Conservation (phyloP, 139 green algal species). For the Picochlorum sp. region DNA sequence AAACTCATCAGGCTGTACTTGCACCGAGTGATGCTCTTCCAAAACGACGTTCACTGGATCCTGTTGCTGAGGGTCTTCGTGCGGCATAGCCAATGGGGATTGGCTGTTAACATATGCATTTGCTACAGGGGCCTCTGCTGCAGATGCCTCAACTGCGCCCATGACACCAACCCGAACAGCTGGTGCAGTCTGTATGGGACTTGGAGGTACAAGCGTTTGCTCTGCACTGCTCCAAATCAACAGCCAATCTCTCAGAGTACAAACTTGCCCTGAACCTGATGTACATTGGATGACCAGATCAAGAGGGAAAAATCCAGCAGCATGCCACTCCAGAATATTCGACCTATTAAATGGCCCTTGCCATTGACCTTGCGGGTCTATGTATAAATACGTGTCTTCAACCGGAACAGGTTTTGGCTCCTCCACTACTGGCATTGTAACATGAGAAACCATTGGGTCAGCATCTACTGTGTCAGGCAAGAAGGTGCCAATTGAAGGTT, state of each 20-base stretch:
- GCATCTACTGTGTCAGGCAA: not conserved
- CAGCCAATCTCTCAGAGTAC: conserved; percentile 35
- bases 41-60: no score
- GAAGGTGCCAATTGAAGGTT: not conserved
- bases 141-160: no score
- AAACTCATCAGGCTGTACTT: not conserved
- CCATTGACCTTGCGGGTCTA: conserved; percentile 50
- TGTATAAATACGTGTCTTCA: conserved; percentile 53
- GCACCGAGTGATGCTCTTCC: no score
- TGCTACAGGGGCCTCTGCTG: no score
- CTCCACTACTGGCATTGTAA: not conserved
- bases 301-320: conserved; percentile 63
- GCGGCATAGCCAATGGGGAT: no score
- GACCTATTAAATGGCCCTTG: conserved; percentile 69
- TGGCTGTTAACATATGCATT: no score
- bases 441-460: conserved; percentile 15
- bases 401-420: not conserved
- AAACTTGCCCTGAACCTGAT: conserved; percentile 4
- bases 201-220: no score
- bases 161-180: no score
- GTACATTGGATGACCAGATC: conserved; percentile 52
- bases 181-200: no score
- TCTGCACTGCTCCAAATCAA: conserved; percentile 27
- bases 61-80: no score
- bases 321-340: conserved; percentile 78